These are phyloP conservation scores for Cadophora gregata DNA, from an alignment of 2,329 filamentous ascomycete genomes.

Conservation along the genomic window DNA sequence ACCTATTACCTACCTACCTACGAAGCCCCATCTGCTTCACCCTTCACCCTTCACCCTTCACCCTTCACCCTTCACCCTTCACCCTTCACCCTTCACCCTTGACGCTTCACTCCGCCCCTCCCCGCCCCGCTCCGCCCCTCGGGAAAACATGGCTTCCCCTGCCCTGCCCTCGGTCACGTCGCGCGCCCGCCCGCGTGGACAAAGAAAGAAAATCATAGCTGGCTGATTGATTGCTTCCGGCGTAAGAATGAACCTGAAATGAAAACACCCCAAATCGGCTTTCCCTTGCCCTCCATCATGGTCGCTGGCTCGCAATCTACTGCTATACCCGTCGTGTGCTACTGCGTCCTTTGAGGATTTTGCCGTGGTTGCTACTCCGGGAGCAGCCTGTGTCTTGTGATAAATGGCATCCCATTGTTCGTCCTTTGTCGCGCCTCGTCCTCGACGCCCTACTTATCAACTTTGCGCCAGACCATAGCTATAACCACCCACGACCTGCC, in stretches of 20 bases:
- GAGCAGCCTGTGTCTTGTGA: constrained; percentile 26
- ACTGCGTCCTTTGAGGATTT: constrained; percentile 29
- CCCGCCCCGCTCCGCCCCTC: too few relatives aligned
- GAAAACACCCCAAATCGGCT: constrained; percentile 24
- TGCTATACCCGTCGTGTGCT: constrained; percentile 6
- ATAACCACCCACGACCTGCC: constrained; percentile 19
- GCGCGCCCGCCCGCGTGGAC: not conserved
- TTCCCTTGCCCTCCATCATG: constrained; percentile 11
- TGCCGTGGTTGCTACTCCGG: constrained; percentile 22
- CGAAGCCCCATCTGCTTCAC: too few relatives aligned
- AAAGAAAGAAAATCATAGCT: not conserved
- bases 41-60: too few relatives aligned
- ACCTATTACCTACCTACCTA: too few relatives aligned
- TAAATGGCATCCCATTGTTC: constrained; percentile 37
- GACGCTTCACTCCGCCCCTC: too few relatives aligned
- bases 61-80: too few relatives aligned
- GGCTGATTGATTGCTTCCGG: constrained; percentile 2
- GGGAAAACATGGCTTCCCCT: constrained; percentile 8
- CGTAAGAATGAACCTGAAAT: too few relatives aligned
- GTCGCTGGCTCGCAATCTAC: constrained; percentile 16
- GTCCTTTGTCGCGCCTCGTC: constrained; percentile 30
- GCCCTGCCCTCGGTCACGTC: constrained; percentile 16
- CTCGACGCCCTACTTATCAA: constrained; percentile 30
- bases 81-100: too few relatives aligned
- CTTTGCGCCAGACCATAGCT: constrained; percentile 29